A percentile compares a stretch with the other conserved stretches of the same genome.
Conservation (phyloP, 176 grass and related monocot species). For the Oryza meyeriana region DNA sequence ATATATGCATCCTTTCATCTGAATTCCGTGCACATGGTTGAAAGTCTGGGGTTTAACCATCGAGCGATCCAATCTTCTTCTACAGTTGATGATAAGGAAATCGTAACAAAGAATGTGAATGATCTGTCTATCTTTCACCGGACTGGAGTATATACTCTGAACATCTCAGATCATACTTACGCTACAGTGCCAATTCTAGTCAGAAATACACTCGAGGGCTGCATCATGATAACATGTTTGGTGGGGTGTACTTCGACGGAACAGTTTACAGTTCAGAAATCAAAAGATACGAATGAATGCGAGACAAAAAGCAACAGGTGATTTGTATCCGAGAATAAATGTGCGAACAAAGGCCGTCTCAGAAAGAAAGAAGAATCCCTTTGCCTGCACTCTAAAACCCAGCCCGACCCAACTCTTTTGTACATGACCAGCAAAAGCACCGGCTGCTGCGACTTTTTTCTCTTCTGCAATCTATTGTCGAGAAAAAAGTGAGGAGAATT, state of each 20-base stretch:
- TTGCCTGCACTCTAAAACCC: slow-evolving; percentile 81
- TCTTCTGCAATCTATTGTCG: background rate
- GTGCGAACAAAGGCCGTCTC: background rate
- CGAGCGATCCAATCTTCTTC: background rate
- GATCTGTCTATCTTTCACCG: background rate
- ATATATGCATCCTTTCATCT: background rate
- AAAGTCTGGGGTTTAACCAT: slow-evolving; percentile 4
- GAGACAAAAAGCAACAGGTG: background rate
- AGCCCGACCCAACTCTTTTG: slow-evolving; percentile 63
- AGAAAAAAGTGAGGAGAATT: background rate
- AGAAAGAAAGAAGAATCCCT: slow-evolving; percentile 40
- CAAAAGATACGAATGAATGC: background rate
- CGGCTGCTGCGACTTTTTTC: background rate
- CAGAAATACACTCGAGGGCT: background rate
- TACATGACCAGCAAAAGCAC: slow-evolving; percentile 39
- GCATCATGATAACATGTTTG: slow-evolving; percentile 3
- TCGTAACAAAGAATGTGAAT: slow-evolving; percentile 11
- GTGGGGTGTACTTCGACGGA: background rate
- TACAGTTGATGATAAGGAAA: slow-evolving; percentile 31
- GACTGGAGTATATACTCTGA: background rate
- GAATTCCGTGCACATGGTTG: background rate
- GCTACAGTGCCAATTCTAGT: background rate
- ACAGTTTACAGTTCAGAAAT: background rate
- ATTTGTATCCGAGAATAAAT: background rate
- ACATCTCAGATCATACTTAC: background rate